Evolutionary conservation across 2,329 filamentous ascomycete genomes (phyloP), one percentile per base, ranked within the genome.

Genomic region (Ascosphaera apis): DNA sequence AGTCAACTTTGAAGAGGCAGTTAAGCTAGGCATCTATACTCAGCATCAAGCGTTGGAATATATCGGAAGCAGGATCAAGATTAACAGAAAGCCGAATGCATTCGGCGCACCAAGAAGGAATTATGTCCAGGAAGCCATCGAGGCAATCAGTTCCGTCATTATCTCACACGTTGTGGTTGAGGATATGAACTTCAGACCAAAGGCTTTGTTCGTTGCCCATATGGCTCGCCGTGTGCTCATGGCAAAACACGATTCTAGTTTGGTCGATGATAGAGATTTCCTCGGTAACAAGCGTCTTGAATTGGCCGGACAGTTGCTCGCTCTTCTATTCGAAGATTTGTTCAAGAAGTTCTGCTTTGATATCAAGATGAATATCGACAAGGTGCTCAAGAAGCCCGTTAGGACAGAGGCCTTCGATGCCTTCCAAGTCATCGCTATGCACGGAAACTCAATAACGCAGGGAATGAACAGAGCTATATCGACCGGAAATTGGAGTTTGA

Each of bases 181-280:
- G 45, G 81, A 81, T 33, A 69, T 92, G 45, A 84, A 98, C 50
- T 95, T 95, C 54, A 75, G 88, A 38, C 84, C 86, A n/a, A 98
- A 98, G 53, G 84, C 86, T 15, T 69, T 95, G 6, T 98, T 95
- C 48, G 72, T 98, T 37, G 86, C 86, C 34, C 81, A 92, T 62
- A 98, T 98, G 88, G 81, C 83, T 18, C 76, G 88, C n/a, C 72
- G 84, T 53, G 84, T 95, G 3, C 59, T 98, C 34, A 92, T 95
- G 79, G 84, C 84, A 2, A 76, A 83, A 49, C 78, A 88, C 40
- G 81, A 98, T 49, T 70, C 79, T 1, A 82, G 77, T 38, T 63
- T 95, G 36, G 82, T 98, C 2, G 88, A 98, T 47, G 88, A 98
- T 53, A 71, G 88, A 50, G 91, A 98, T 57, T 98, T 95, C 49